These are phyloP conservation scores for Auricularia cornea DNA, from an alignment of 768 basidiomycete species.

Conservation along the genomic window DNA sequence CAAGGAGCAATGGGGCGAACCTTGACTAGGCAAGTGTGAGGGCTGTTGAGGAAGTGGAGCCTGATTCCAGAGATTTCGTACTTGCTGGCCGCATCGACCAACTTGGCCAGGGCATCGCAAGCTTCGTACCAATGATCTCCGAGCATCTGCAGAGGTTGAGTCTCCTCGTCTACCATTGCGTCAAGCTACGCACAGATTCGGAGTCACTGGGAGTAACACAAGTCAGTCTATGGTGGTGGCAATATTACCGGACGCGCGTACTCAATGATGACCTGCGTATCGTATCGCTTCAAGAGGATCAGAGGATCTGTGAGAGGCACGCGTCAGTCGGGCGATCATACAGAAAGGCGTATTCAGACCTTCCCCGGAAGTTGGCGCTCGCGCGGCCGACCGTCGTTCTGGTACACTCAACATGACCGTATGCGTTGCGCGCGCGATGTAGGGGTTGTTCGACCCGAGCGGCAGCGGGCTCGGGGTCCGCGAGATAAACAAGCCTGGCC, in stretches of 20 bases:
- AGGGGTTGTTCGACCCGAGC: background rate
- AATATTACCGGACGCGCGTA: background rate
- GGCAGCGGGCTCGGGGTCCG: background rate
- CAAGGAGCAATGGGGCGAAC: constrained; percentile 14
- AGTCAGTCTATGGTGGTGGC: background rate
- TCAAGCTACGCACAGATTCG: no score
- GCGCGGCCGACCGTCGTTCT: background rate
- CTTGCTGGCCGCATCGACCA: constrained; percentile 39
- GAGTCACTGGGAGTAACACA: background rate
- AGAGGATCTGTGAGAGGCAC: background rate
- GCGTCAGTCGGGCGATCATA: background rate
- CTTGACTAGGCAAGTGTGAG: constrained; percentile 1
- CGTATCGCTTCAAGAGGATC: background rate
- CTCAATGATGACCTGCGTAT: background rate
- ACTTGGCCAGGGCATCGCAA: constrained; percentile 34
- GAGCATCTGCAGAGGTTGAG: background rate
- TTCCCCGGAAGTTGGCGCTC: background rate
- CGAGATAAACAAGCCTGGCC: background rate
- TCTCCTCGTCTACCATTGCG: no score
- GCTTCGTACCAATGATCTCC: constrained; percentile 16
- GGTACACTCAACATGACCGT: background rate
- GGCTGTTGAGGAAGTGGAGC: constrained; percentile 49
- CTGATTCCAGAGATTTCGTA: constrained; percentile 58
- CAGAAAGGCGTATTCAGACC: background rate
- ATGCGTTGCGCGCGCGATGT: background rate